Percentiles rank a stretch among this genome's conserved stretches.
These are phyloP conservation scores for Claviceps purpurea DNA, from an alignment of 2,329 filamentous ascomycete genomes.

Conservation along the genomic window DNA sequence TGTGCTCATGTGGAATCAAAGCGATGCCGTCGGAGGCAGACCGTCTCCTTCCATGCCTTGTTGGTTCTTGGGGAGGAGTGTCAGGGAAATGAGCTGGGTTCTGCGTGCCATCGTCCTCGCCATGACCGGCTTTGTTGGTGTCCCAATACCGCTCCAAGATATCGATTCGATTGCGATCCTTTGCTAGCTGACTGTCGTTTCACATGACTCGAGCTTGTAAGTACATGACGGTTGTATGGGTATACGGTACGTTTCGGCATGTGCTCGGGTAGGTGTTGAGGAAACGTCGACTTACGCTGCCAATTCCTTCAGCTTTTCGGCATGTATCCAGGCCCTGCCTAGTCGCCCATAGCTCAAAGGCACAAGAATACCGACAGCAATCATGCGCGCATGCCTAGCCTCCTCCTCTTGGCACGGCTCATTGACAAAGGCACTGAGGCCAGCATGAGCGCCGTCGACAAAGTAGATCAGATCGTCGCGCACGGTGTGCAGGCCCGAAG, in stretches of 20 bases:
- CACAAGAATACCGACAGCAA: slow-evolving; percentile 81
- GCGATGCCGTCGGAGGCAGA: slow-evolving; percentile 50
- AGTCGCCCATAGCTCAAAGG: slow-evolving; percentile 73
- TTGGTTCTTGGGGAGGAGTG: slow-evolving; percentile 19
- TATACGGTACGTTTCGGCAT: not conserved
- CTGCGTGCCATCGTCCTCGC: slow-evolving; percentile 3
- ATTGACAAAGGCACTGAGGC: slow-evolving; percentile 85
- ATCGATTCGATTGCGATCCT: slow-evolving; percentile 47
- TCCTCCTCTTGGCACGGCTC: slow-evolving; percentile 61
- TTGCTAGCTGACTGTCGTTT: slow-evolving; percentile 41
- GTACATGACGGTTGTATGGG: not conserved
- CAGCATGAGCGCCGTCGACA: slow-evolving; percentile 63
- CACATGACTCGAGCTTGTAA: not conserved
- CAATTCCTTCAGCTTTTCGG: slow-evolving; percentile 59
- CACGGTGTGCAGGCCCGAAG: slow-evolving; percentile 83
- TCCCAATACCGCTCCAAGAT: slow-evolving; percentile 74
- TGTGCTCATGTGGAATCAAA: slow-evolving; percentile 46
- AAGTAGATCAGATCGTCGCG: slow-evolving; percentile 88
- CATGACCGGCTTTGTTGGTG: slow-evolving; percentile 25
- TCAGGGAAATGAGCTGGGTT: slow-evolving; percentile 21
- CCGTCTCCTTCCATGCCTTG: slow-evolving; percentile 39
- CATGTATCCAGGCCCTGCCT: slow-evolving; percentile 82
- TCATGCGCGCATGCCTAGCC: slow-evolving; percentile 79
- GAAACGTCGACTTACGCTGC: slow-evolving; percentile 41
- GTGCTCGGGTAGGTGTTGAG: not conserved